A percentile compares a stretch with the other conserved stretches of the same genome.
phyloP scores from a whole-genome alignment of 2,329 filamentous ascomycete species.

The Fusarium luffae region DNA sequence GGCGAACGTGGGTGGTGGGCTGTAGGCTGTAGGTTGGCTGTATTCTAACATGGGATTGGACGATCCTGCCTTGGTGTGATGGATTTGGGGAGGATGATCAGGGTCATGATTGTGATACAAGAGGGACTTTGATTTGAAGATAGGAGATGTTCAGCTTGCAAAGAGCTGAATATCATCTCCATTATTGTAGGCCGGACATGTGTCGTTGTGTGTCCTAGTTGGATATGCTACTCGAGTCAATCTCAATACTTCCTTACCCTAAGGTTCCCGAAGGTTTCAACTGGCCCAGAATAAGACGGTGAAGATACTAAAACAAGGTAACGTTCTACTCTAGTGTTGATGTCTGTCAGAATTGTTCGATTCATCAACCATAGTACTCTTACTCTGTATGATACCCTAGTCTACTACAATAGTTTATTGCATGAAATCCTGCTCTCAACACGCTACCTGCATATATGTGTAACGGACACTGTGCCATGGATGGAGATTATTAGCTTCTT shows the following conservation, averaged over 20 bases:
- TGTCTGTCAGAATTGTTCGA: not conserved
- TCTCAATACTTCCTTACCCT: not conserved
- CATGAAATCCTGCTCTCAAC: slow-evolving; percentile 15
- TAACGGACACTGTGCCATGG: slow-evolving; percentile 37
- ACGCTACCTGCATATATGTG: slow-evolving; percentile 4
- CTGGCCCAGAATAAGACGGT: not conserved
- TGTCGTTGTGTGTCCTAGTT: not conserved
- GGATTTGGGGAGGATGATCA: slow-evolving; percentile 14
- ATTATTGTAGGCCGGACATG: not conserved
- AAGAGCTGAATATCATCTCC: not conserved
- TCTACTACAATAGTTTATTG: slow-evolving; percentile 8
- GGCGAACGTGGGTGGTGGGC: slow-evolving; percentile 1
- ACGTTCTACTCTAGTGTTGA: not conserved
- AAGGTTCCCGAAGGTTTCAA: not conserved
- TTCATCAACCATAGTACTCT: not conserved
- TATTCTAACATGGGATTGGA: slow-evolving; percentile 19
- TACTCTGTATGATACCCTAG: not conserved
- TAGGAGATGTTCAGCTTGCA: not conserved
- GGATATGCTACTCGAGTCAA: slow-evolving; percentile 3
- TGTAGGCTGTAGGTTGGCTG: slow-evolving; percentile 1
- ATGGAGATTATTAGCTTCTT: slow-evolving; percentile 31
- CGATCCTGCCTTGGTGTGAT: slow-evolving; percentile 14
- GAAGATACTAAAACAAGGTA: not conserved
- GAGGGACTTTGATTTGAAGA: not conserved
- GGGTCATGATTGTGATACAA: slow-evolving; percentile 11